Base-by-base conservation (phyloP, 495 filamentous ascomycete genomes). In the Aspergillus campestris region DNA sequence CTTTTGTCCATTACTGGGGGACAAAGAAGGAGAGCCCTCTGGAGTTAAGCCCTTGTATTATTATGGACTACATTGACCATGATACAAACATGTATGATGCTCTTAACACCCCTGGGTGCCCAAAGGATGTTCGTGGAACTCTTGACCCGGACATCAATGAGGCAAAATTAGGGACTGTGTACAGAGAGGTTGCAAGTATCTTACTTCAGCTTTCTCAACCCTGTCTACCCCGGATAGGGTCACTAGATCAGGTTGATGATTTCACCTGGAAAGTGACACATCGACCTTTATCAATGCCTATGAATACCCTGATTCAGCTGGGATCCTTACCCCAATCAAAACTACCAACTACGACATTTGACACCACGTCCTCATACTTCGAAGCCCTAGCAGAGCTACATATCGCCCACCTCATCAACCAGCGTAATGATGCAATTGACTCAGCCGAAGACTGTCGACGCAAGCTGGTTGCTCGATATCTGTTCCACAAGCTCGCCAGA, bases 61-160 rank as follows among this genome's bases (percentile, higher is more conserved):
- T 75, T 37, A 70, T 73, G 62, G 66, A 67, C 7, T 71, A 70
- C 48, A 56, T 74, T 36, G 51, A 67, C 5, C 59, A 73, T 44
- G 35, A 56, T 6, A 42, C 48, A 8, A 58, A 36, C 7, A 55
- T 71, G 48, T 59, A 57, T 31, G 37, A 58, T 9, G 55, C 53
- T 15, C 57, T 72, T 3, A 48, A 47, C 1, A 62, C 53, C 6
- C 63, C 59, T 6, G 51, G 43, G 3, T 33, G 44, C 9, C 38
- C 51, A 1, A 44, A 38, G 13, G 42, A 47, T 18, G 45, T 56
- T 3, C 31, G 47, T 34, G 44, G 42, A 30, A 44, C 55, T 15
- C 43, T 71, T 5, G 55, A 71, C 42, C 57, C 57, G 8, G 34
- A 59, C 31, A 48, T 67, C 14, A 33, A 39, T 32, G 49, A 57